These are phyloP conservation scores for Eucalyptus erythrocorys DNA, from an alignment of 345 rosid genomes.

Conservation along the genomic window DNA sequence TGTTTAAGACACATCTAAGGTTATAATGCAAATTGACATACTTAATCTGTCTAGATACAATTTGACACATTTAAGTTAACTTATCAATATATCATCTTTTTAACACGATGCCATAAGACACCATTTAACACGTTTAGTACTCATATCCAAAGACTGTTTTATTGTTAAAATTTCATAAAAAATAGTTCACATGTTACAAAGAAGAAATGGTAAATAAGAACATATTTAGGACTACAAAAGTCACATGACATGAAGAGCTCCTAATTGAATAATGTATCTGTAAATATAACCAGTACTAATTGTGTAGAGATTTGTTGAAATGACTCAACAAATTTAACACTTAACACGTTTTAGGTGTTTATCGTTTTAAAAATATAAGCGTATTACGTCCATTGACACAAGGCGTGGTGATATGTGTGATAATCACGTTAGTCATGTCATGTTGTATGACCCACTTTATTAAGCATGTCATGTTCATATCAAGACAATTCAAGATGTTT, in stretches of 20 bases:
- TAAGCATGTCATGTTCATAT: rapidly evolving
- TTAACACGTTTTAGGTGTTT: neutral
- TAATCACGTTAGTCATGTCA: neutral
- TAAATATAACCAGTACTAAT: neutral
- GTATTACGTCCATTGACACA: neutral
- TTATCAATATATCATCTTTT: neutral
- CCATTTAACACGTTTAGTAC: neutral
- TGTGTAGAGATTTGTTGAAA: neutral
- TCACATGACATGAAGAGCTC: neutral
- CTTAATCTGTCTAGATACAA: neutral
- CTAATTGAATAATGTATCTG: neutral
- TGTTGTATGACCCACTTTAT: neutral
- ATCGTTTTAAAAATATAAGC: neutral
- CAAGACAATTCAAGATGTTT: neutral
- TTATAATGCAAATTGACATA: neutral
- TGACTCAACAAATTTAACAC: neutral
- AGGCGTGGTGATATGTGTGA: neutral
- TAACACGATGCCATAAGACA: neutral
- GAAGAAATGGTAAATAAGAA: neutral
- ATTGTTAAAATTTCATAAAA: neutral
- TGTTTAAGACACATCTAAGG: neutral
- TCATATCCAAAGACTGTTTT: neutral
- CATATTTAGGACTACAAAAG: neutral
- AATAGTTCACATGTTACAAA: neutral
- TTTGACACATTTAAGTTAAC: neutral